Base-by-base conservation (phyloP, 495 filamentous ascomycete genomes). In the Hypoxylon fragiforme region DNA sequence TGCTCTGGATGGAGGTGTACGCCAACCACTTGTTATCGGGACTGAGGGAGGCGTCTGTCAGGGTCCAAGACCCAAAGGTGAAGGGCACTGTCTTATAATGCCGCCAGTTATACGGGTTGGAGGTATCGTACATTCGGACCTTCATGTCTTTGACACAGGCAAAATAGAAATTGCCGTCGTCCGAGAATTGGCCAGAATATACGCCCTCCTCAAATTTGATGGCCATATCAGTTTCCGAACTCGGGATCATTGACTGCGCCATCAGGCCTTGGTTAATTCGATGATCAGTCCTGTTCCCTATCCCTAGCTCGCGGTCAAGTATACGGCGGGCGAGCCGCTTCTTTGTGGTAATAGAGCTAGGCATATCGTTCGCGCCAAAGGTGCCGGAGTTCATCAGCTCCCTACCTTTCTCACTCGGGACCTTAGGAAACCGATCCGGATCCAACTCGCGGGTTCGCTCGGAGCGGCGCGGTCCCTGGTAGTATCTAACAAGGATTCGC, bases 121-220 rank as follows among this genome's bases (percentile, higher is more conserved):
- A 95, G 0, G 94, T 97, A 66, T 98, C 94, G 67, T 97, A 98
- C 88, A 98, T 91, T 15, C 92, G 86, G 11, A 98, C 90, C 47
- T 81, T 84, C 71, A 94, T 96, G 67, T 98, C 92, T 67, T 97
- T 92, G 16, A 85, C 86, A 60, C 88, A 92, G n/a, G 86, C 86
- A 68, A 96, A 98, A 70, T 96, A 98, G 73, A 97, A 97, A 73
- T 96, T 96, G 4, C 94, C 94, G 60, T 98, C 94, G 45, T 92
- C 87, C 0, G 90, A 95, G 66, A 97, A 98, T 68, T 98, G 94
- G 3, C 94, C 94, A 11, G 91, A 96, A 67, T 96, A 97, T 46
- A 92, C 91, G 39, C 88, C 84, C 11, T 84, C 79, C 44, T 90
- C 81, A 61, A 90, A 94, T 51, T 96, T 85, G 40, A 97, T 89